phyloP scores from a whole-genome alignment of 129 eudicot species.

The Lactuca sativa region DNA sequence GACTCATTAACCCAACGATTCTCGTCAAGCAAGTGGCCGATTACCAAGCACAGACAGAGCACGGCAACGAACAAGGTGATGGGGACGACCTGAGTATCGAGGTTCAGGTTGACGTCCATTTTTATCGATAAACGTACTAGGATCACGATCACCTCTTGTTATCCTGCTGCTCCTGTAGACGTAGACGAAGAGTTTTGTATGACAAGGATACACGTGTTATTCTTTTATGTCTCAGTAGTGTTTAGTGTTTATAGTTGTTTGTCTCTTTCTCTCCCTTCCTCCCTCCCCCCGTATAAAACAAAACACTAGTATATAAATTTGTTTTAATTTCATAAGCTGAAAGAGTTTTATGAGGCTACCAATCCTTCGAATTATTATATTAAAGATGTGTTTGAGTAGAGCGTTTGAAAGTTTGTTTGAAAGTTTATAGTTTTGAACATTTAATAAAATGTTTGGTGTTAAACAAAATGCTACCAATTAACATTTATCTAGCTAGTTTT shows the following conservation, averaged over 20 bases:
- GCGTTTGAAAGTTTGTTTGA: no score
- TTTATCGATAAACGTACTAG: background rate
- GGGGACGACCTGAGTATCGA: conserved; percentile 49
- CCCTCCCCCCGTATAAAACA: no score
- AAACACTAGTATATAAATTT: no score
- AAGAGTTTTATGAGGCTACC: no score
- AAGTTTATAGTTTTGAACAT: no score
- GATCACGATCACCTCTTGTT: background rate
- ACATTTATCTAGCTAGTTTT: no score
- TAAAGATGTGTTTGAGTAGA: no score
- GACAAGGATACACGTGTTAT: conserved; percentile 45
- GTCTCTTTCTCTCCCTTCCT: background rate
- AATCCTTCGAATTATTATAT: no score
- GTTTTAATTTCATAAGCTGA: no score
- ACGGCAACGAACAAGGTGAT: conserved; percentile 71
- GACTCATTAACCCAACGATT: conserved; percentile 78
- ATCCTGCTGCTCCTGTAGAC: background rate
- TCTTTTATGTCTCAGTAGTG: background rate
- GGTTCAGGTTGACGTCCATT: background rate
- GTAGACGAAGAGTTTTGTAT: conserved; percentile 26
- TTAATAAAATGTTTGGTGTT: no score
- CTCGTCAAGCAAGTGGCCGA: conserved; percentile 81
- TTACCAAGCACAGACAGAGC: conserved; percentile 60
- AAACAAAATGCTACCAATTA: no score
- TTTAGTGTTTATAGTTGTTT: background rate